These are phyloP conservation scores for Thyridium curvatum DNA, from an alignment of 2,329 filamentous ascomycete genomes.

Conservation along the genomic window DNA sequence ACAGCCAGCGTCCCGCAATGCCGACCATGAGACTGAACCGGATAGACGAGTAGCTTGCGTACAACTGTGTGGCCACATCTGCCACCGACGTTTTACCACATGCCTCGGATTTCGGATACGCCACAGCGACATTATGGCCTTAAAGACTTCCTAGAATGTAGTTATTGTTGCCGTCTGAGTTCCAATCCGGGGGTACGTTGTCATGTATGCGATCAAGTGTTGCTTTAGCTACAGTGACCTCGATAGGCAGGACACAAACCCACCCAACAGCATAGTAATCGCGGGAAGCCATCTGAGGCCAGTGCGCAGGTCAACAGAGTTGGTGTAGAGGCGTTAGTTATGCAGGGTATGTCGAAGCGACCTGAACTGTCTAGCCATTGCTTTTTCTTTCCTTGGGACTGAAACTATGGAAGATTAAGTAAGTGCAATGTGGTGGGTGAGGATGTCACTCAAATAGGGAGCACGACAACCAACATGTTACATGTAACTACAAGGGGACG, in stretches of 20 bases:
- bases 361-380: no score
- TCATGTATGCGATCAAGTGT: constrained; percentile 14
- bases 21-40: constrained; percentile 24
- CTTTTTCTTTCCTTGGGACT: no score
- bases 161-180: constrained; percentile 17
- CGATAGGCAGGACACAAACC: constrained; percentile 6
- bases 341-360: no score
- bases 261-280: constrained; percentile 2
- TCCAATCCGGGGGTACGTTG: no score
- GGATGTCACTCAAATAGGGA: no score
- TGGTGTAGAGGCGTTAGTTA: no score
- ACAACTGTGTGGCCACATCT: constrained; percentile 18
- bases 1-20: constrained; percentile 24
- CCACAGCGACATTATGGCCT: constrained; percentile 27
- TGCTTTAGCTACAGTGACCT: constrained; percentile 6
- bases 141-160: constrained; percentile 24
- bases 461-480: no score
- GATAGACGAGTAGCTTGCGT: constrained; percentile 20
- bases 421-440: no score
- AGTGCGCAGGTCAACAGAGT: no score
- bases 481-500: no score
- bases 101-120: constrained; percentile 15
- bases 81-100: constrained; percentile 19
- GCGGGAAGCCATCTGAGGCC: neutral
- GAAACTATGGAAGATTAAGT: no score